Evolutionary conservation across 805 yeast genomes (phyloP), one percentile per base, ranked within the genome.

Genomic region (Yamadazyma nakazawae): DNA sequence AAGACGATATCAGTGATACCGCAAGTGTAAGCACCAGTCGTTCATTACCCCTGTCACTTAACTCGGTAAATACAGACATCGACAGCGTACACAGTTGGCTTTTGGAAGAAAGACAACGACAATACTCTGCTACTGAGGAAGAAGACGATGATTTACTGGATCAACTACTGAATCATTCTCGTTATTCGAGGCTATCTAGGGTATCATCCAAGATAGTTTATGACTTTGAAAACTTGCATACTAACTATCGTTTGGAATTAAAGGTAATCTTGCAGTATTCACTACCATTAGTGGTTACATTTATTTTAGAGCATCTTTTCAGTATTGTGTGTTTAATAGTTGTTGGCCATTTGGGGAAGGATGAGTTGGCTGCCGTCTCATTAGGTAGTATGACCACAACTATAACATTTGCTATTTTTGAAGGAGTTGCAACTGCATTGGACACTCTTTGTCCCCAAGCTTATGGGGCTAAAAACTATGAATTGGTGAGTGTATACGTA

Each of bases 371-470:
- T 0, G 76, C 77, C 3, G 76, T 72, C 2, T 70, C 76, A 9
- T 59, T 72, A 38, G 77, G 70, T 0, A 61, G 73, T 13, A 72
- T 72, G 77, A 63, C 74, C 2, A 61, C 75, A 9, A 71, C 75
- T 12, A 70, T 72, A 26, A 65, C 76, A 1, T 65, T 72, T 58
- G 77, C 75, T 9, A 52, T 72, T 1, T 72, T 72, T 48, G 76
- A 72, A 53, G 77, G 77, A 14, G 68, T 69, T n/a, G 73, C 76
- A 0, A 72, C 77, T 5, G 68, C 77, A 0, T 57, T 72, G 24
- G 77, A 72, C 45, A 72, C 76, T 3, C 52, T 72, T 32, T 71
- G 76, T 48, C 76, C 77, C 1, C 76, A 70, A 50, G 75, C 76
- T 2, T 72, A 64, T 48, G 77, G 77, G 2, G 75, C 76, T 1